A percentile compares a stretch with the other conserved stretches of the same genome.
Evolutionary conservation across 2,329 filamentous ascomycete genomes (phyloP).

Genomic region (Xylaria sp.): DNA sequence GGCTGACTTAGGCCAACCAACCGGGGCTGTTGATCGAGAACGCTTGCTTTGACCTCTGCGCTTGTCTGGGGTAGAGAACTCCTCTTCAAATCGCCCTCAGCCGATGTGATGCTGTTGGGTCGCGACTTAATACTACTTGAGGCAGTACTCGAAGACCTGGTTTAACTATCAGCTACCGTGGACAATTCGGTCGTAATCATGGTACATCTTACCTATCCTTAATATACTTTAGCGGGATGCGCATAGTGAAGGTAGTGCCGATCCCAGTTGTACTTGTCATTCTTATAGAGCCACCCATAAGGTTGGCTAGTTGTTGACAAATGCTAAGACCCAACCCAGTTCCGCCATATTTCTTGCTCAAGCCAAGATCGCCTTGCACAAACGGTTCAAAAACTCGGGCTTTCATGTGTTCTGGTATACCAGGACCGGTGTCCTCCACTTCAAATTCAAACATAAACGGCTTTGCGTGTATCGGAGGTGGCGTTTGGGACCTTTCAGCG

Average conservation of each 20-base stretch:
- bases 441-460: slow-evolving; percentile 84
- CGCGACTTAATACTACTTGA: slow-evolving; percentile 60
- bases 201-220: slow-evolving; percentile 62
- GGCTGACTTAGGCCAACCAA: slow-evolving; percentile 83
- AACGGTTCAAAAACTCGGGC: slow-evolving; percentile 91
- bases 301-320: slow-evolving; percentile 79
- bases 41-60: slow-evolving; percentile 47
- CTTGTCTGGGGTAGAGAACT: slow-evolving; percentile 40
- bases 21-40: slow-evolving; percentile 73
- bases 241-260: slow-evolving; percentile 82
- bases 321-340: slow-evolving; percentile 89
- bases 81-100: slow-evolving; percentile 47
- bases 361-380: slow-evolving; percentile 85
- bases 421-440: slow-evolving; percentile 85
- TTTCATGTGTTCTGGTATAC: slow-evolving; percentile 79
- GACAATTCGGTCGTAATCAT: background rate
- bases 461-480: slow-evolving; percentile 66
- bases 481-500: slow-evolving; percentile 63
- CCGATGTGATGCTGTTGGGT: slow-evolving; percentile 52
- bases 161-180: slow-evolving; percentile 5
- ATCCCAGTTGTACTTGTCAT: slow-evolving; percentile 74
- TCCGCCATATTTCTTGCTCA: slow-evolving; percentile 89
- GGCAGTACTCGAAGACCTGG: slow-evolving; percentile 58
- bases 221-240: slow-evolving; percentile 79
- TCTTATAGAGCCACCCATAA: slow-evolving; percentile 81